These are phyloP conservation scores for Chlorella variabilis DNA, from an alignment of 163 green algal genomes.

Conservation along the genomic window DNA sequence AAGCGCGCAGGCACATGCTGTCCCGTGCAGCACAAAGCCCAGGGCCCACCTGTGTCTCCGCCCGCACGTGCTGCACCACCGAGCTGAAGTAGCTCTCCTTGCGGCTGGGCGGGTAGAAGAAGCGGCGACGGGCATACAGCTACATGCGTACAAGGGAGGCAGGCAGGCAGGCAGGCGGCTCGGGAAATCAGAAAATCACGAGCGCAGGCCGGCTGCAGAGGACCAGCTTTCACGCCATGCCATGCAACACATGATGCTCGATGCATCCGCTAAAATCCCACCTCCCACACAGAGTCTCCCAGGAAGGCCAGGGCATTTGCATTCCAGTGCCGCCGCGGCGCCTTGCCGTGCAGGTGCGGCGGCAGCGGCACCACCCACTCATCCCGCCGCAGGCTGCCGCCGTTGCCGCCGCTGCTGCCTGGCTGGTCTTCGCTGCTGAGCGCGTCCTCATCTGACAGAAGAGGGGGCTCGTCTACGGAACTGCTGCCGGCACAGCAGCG, in stretches of 20 bases:
- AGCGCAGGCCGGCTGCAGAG: neutral
- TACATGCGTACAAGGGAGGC: constrained; percentile 19
- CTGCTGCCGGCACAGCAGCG: neutral
- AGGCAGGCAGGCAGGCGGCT: neutral
- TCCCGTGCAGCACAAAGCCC: neutral
- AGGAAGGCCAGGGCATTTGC: constrained; percentile 57
- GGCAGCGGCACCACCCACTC: constrained; percentile 22
- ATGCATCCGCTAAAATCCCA: too few relatives aligned
- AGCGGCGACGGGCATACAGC: constrained; percentile 55
- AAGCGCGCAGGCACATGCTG: neutral
- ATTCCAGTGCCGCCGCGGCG: constrained; percentile 52
- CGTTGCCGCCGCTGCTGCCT: neutral
- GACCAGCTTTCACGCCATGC: neutral
- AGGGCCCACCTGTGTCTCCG: constrained; percentile 55
- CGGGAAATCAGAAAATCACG: too few relatives aligned
- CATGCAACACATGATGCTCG: too few relatives aligned
- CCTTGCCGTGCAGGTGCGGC: constrained; percentile 48
- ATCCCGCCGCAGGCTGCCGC: constrained; percentile 4
- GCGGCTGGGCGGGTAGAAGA: constrained; percentile 52
- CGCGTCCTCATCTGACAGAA: neutral
- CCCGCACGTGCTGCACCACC: constrained; percentile 53
- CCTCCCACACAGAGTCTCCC: constrained; percentile 69
- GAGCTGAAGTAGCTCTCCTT: constrained; percentile 49
- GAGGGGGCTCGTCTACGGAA: neutral
- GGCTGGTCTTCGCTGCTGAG: neutral